Base-by-base conservation (phyloP, 345 rosid genomes). In the Psidium friedrichsthalianum region DNA sequence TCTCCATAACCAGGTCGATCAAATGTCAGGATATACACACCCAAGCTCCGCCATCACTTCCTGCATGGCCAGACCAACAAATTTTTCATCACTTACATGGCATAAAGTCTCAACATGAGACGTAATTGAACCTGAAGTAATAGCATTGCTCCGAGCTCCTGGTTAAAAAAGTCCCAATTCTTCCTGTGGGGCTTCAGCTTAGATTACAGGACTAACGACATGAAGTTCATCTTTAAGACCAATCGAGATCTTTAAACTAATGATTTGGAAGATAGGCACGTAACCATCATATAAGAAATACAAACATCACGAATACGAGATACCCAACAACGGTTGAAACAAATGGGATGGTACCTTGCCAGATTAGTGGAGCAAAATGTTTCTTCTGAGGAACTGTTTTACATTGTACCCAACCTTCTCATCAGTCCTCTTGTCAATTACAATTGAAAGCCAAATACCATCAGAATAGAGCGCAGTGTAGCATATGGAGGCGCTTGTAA, bases 1-100 rank as follows among this genome's bases (percentile, higher is more conserved):
- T 91, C 94, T 86, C 94, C 94, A 83, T 93, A 93, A 42, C 96
- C 96, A 4, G 96, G 88, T 76, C 94, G 87, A 84, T 93, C 94
- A 86, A 90, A 93, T 24, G 92, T 87, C 76, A 93, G 74, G 6
- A 91, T 25, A 55, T 86, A 91, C 21, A 91, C 74, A 58, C 91
- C 90, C 24, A 93, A 93, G 57, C 78, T 90, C 92, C 84, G 90
- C 88, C 85, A 92, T 87, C 74, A 89, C 59, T 84, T 91, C 94
- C 94, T 93, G 90, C 86, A 85, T 6, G 15, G 40, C 87, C 83
- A 74, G 51, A 86, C 51, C 83, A 83, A 56, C n/a, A n/a, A 81
- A 5, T 36, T 21, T 83, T 8, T 64, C 82, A 56, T 36, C 69
- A 15, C 83, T 42, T 56, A 54, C 84, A 24, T 57, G 25, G 51